Conservation (phyloP, 768 basidiomycete species). For the Panellus pusillus region DNA sequence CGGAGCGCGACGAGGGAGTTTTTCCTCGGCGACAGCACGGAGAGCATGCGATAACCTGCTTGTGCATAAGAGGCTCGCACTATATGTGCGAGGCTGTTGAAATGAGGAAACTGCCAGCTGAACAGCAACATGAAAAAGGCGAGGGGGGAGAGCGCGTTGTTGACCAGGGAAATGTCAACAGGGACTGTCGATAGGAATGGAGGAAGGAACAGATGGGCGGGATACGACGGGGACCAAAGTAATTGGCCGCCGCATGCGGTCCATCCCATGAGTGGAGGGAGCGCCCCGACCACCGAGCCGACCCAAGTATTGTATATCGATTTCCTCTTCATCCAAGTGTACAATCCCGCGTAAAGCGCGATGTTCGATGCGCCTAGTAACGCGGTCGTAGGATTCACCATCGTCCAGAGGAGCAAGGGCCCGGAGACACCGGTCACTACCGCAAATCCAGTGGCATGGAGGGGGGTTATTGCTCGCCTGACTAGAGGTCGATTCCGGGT, state of each 20-base stretch:
- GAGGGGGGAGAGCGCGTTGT: constrained; percentile 81
- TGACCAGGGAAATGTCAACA: constrained; percentile 51
- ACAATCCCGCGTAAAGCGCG: constrained; percentile 84
- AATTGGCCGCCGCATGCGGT: constrained; percentile 86
- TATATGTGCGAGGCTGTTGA: constrained; percentile 89
- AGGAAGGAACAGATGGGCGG: constrained; percentile 61
- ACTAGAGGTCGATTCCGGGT: constrained; percentile 89
- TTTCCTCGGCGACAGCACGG: constrained; percentile 70
- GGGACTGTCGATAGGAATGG: constrained; percentile 47
- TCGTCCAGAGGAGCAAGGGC: constrained; percentile 71
- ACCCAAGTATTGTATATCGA: constrained; percentile 90
- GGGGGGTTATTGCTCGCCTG: constrained; percentile 75
- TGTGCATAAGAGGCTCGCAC: constrained; percentile 88
- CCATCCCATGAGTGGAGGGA: constrained; percentile 99
- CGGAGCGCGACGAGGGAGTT: constrained; percentile 87
- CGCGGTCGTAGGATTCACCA: constrained; percentile 87
- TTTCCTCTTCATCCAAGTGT: constrained; percentile 90
- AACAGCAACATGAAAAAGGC: constrained; percentile 84
- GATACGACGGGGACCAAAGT: constrained; percentile 47
- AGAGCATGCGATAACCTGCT: constrained; percentile 92
- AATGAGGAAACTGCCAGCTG: constrained; percentile 99
- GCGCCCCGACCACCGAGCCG: constrained; percentile 86
- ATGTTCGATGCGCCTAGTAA: constrained; percentile 82
- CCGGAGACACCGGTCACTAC: constrained; percentile 75
- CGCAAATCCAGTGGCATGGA: constrained; percentile 85